Base-by-base conservation (phyloP, 257 asterid genomes). In the Marsdenia floribunda region DNA sequence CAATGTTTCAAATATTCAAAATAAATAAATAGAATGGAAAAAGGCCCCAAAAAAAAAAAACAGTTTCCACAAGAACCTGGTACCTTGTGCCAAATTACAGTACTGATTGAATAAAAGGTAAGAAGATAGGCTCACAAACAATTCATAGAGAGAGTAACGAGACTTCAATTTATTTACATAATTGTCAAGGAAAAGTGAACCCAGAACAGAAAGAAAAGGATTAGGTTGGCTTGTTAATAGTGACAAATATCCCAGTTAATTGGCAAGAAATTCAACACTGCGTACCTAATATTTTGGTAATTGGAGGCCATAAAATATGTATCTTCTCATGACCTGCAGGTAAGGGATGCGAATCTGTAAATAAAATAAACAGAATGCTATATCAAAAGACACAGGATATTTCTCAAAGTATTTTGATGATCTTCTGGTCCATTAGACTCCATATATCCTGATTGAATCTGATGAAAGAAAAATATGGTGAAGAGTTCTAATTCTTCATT, bases 271-370 rank as follows among this genome's bases (percentile, higher is more conserved):
- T 22, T 57, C 60, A 78, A 73, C n/a, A 71, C 73, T 50, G 73
- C 82, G 61, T 85, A 82, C 82, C 86, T 79, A 84, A 63, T 76
- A 61, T 54, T 59, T 77, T 75, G 71, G 77, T 83, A 77, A 78
- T 75, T 47, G 61, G 76, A 75, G 40, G 80, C 88, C 83, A 80
- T 76, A 81, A 82, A 79, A 85, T 64, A 78, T 55, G 76, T 66
- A 59, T 82, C 87, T 86, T 71, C 86, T 68, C 76, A 82, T 11
- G 60, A 87, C 90, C 92, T 88, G 92, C 90, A 86, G 81, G 58
- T 74, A 79, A 82, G 80, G 88, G 81, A 82, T 80, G 74, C 84
- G 75, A 83, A 82, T 29, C 54, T 59, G 78, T 78, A 70, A 80
- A 70, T 54, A 83, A 49, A 66, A 40, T 63, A 57, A 35, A 74